Evolutionary conservation across 23 red algal species (phyloP), one percentile per base, ranked within the genome.

Genomic region (Gracilaria domingensis): DNA sequence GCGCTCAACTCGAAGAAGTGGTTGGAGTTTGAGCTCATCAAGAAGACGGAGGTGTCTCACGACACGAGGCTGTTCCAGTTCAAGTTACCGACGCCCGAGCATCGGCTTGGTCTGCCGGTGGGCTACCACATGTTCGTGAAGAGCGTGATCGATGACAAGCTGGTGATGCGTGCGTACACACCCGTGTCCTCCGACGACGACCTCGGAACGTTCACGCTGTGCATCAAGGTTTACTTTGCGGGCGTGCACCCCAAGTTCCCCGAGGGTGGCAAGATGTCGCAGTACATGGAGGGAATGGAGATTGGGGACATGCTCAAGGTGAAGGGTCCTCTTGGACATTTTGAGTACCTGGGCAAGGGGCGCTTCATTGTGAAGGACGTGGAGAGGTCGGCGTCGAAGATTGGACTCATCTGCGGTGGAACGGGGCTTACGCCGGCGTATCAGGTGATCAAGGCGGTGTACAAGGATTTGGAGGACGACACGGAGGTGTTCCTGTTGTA

Each of bases 131-230:
- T 99, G 93, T 93, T 96, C 51, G 50, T 95, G 34, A 61, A 89
- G 40, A 87, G 87, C 32, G 53, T 36, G 9, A 93, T 99, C 37
- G 88, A 99, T 38, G 91, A 91, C 51, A 91, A 93, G 17, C 65
- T 95, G 53, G 95, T 96, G 17, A 95, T 94, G 86, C 93, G 97
- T 45, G 94, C 97, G 57, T 99, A 99, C 93, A 99, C 94, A 50
- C 97, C 97, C 2, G 93, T 94, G 33, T 94, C 84, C 21, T 91
- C 84, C 18, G 91, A 94, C 39, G 79, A 96, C 13, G 84, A 90
- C 53, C 34, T 72, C 7, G 97, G 97, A 20, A 59, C 45, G 26
- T 99, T 95, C 80, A 95, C 95, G 35, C 66, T 99, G 38, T 91
- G 95, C 25, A 95, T 99, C 79, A 99, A 99, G 65, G 97, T 96